Base-by-base conservation (phyloP, 1,284 basidiomycete species). In the Apiotrichum domesticum region DNA sequence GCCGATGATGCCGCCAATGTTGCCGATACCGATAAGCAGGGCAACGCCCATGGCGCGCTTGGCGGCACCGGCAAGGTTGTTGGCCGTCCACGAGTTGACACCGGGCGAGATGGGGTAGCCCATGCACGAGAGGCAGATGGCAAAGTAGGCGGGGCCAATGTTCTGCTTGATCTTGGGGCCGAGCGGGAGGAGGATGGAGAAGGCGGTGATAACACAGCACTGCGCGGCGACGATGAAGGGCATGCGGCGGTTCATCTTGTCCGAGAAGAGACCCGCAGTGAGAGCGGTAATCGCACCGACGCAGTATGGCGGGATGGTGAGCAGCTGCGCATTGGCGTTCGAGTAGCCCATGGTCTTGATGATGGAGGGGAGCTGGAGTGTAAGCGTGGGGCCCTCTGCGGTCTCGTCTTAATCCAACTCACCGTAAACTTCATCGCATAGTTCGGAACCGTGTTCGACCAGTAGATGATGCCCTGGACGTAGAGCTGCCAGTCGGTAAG, bases 31-130 rank as follows among this genome's bases (percentile, higher is more conserved):
- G 52, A 69, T 55, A 29, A 56, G 58, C 41, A 68, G 62, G 14
- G 63, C 62, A 44, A 68, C 63, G 13, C 66, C 57, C 14, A 63
- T 64, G 9, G 66, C 65, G 47, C 69, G 61, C 51, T 69, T 69
- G 5, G 65, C 66, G 32, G 63, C 62, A 3, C 68, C 68, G 11
- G 69, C 64, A 6, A 51, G 61, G 55, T 71, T 69, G 44, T 68
- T 56, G 15, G 60, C 65, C 2, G 57, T 49, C 66, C 66, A 70
- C 21, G 62, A 61, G 44, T 64, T 62, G 47, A 66, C 35, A 29
- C 59, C 55, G 2, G 69, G 67, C 3, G 65, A 56, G 33, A 69
- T 64, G 39, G 65, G 66, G 57, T 68, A 69, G 33, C 67, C 67
- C 6, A 63, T 64, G 21, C 65, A 64, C 15, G 61, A 64, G 29